A percentile compares a stretch with the other conserved stretches of the same genome.
phyloP scores from a whole-genome alignment of 2,329 filamentous ascomycete genomes.

The Colletotrichum tabaci region DNA sequence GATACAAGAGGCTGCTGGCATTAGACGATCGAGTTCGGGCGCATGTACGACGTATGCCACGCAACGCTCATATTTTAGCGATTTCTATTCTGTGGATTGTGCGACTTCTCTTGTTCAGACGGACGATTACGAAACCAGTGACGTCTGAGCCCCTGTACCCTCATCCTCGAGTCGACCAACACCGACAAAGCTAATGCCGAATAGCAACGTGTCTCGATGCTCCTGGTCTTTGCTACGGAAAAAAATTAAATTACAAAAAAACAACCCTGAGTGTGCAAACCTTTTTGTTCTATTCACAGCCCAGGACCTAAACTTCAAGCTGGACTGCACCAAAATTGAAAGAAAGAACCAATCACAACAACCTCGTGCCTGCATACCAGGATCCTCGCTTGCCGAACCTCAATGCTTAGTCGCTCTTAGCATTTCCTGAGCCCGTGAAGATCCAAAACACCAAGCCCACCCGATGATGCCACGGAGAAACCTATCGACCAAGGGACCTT shows the following conservation, averaged over 20 bases:
- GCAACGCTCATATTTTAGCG: conserved; percentile 25
- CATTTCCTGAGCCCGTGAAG: not conserved
- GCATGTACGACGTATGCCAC: conserved; percentile 10
- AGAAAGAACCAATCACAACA: not conserved
- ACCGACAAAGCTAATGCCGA: not conserved
- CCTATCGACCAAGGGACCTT: not conserved
- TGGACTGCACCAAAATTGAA: not conserved
- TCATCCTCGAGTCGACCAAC: not conserved
- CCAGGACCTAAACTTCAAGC: not conserved
- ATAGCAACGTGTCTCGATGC: conserved; percentile 15
- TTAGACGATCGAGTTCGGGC: conserved; percentile 4
- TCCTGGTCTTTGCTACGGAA: not conserved
- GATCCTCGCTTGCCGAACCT: not conserved
- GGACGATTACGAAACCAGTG: conserved; percentile 13
- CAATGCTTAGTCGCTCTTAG: conserved; percentile 28
- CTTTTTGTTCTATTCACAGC: not conserved
- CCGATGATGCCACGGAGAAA: not conserved
- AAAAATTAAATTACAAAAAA: not conserved
- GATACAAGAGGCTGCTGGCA: not conserved
- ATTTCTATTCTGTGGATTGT: not conserved
- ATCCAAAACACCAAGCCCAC: conserved; percentile 17
- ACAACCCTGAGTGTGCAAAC: conserved; percentile 3
- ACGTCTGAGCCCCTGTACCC: conserved; percentile 22
- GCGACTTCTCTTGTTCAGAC: conserved; percentile 19
- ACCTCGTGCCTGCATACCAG: not conserved